phyloP scores from a whole-genome alignment of 179 eudicot species.

The Carnegiea gigantea region DNA sequence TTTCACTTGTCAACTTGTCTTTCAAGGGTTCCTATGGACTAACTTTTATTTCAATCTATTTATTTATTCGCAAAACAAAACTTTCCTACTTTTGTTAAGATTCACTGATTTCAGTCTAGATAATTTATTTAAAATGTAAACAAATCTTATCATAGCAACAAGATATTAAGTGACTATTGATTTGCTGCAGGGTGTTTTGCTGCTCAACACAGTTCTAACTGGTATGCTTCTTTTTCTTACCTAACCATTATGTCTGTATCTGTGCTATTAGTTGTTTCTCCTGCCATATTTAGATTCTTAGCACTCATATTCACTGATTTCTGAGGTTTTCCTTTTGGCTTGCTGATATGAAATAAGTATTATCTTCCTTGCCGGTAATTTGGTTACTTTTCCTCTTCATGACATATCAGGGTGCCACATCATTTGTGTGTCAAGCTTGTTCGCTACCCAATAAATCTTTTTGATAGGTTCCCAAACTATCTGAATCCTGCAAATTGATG shows the following conservation, averaged over 20 bases:
- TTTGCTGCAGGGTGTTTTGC: constrained; percentile 71
- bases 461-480: too few relatives aligned
- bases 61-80: not conserved
- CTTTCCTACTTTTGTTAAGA: not conserved
- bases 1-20: not conserved
- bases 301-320: not conserved
- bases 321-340: not conserved
- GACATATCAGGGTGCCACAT: not conserved
- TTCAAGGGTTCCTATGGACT: too few relatives aligned
- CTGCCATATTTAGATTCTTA: not conserved
- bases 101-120: not conserved
- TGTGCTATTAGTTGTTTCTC: not conserved
- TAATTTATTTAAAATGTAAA: not conserved
- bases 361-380: too few relatives aligned
- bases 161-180: not conserved
- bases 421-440: not conserved
- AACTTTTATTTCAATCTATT: not conserved
- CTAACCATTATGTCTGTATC: not conserved
- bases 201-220: constrained; percentile 88
- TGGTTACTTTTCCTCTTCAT: too few relatives aligned
- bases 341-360: not conserved
- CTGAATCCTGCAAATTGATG: too few relatives aligned
- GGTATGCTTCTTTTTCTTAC: constrained; percentile 38
- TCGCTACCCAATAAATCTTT: not conserved
- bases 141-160: not conserved